Evolutionary conservation across 306 rosid species (phyloP).

Genomic region (Lathyrus tuberosus): DNA sequence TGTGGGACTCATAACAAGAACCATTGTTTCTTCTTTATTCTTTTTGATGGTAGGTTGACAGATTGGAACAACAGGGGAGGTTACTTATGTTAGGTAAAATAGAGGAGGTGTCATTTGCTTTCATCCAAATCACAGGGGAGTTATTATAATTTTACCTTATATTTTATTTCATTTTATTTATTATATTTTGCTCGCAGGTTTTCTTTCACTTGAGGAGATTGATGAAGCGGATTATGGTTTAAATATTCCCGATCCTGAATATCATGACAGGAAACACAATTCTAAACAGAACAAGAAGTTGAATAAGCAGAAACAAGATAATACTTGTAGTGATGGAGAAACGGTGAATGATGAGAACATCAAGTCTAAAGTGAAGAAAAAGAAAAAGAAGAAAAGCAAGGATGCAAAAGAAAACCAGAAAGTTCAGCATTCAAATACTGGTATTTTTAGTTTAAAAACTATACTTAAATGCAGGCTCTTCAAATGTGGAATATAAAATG

Average conservation of each 20-base stretch:
- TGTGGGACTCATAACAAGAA: no score
- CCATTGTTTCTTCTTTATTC: not conserved
- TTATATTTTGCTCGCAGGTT: slow-evolving; percentile 51
- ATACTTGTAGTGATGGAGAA: slow-evolving; percentile 39
- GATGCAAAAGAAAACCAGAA: slow-evolving; percentile 38
- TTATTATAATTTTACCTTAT: not conserved
- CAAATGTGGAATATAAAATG: no score
- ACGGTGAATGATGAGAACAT: slow-evolving; percentile 38
- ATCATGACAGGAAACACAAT: slow-evolving; percentile 37
- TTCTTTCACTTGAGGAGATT: slow-evolving; percentile 89
- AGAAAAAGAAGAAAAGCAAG: slow-evolving; percentile 50
- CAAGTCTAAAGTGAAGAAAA: slow-evolving; percentile 45
- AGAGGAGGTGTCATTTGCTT: not conserved
- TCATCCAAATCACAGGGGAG: not conserved
- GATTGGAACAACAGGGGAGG: not conserved
- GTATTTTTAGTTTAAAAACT: slow-evolving; percentile 47
- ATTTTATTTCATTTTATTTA: not conserved
- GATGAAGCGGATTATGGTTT: slow-evolving; percentile 71
- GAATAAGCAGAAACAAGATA: slow-evolving; percentile 43
- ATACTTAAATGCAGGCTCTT: not conserved
- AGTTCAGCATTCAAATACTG: slow-evolving; percentile 44
- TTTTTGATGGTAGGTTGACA: not conserved
- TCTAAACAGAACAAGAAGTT: slow-evolving; percentile 34
- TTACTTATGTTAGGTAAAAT: not conserved
- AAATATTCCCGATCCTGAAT: slow-evolving; percentile 57